A percentile compares a stretch with the other conserved stretches of the same genome.
These are phyloP conservation scores for Grammothele lineata DNA, from an alignment of 768 basidiomycete species.

Conservation along the genomic window DNA sequence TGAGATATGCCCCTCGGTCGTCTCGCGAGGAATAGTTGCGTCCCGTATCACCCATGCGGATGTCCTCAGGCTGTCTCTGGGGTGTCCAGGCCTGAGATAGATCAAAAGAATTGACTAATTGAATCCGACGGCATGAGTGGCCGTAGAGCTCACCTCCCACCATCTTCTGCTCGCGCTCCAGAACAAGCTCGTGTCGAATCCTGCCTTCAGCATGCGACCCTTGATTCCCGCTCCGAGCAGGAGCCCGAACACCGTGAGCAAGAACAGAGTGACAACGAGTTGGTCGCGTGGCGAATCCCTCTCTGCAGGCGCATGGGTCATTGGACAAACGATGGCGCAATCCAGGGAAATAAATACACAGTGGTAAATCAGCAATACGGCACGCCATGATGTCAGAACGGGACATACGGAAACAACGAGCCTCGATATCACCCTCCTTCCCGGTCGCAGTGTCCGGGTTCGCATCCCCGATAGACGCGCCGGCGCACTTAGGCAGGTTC, in stretches of 20 bases:
- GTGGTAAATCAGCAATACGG: too few relatives aligned
- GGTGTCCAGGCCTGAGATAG: conserved; percentile 43
- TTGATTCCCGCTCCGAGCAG: conserved; percentile 82
- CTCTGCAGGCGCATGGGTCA: conserved; percentile 42
- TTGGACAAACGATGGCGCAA: too few relatives aligned
- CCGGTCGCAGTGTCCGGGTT: conserved; percentile 92
- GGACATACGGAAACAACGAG: conserved; percentile 88
- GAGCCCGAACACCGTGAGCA: conserved; percentile 83
- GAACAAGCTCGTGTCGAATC: conserved; percentile 56
- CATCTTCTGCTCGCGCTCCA: conserved; percentile 66
- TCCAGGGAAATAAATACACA: conserved; percentile 18
- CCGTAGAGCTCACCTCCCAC: conserved; percentile 65
- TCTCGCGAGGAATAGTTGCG: conserved; percentile 24
- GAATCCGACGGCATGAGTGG: conserved; percentile 6
- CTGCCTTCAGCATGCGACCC: conserved; percentile 76
- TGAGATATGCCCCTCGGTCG: conserved; percentile 43
- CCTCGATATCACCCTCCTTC: conserved; percentile 93
- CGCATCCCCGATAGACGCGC: conserved; percentile 78
- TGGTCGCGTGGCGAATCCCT: conserved; percentile 95
- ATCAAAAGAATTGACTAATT: conserved; percentile 6
- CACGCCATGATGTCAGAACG: conserved; percentile 3
- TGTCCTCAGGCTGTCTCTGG: conserved; percentile 47
- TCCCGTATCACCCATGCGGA: conserved; percentile 36
- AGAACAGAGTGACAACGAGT: conserved; percentile 86
- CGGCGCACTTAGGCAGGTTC: conserved; percentile 78